Percentiles rank a stretch among this genome's conserved stretches.
These are phyloP conservation scores for Pelagophyceae sp. DNA, from an alignment of 352 stramenopile species.

Conservation along the genomic window DNA sequence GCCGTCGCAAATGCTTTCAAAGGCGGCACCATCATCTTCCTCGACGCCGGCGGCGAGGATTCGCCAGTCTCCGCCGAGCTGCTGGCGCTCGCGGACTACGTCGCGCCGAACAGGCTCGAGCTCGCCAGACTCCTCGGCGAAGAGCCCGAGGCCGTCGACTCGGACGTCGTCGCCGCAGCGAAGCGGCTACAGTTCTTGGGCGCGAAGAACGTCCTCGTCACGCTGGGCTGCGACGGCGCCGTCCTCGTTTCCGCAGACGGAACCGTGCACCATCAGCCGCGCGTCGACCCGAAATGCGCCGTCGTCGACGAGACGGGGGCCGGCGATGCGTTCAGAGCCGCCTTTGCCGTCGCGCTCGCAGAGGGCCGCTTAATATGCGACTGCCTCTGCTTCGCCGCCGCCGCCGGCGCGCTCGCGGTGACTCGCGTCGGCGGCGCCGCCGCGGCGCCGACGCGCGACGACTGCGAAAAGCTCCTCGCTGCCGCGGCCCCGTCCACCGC, in stretches of 20 bases:
- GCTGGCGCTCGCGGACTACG: conserved; percentile 41
- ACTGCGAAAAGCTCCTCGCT: conserved; percentile 29
- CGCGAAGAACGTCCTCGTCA: conserved; percentile 47
- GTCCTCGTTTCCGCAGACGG: conserved; percentile 34
- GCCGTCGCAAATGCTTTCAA: conserved; percentile 33
- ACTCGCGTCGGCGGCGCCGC: conserved; percentile 43
- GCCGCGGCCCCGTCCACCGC: conserved; percentile 12
- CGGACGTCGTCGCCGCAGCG: conserved; percentile 19
- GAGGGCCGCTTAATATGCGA: conserved; percentile 16
- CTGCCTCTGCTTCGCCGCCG: conserved; percentile 43
- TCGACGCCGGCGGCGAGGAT: conserved; percentile 54
- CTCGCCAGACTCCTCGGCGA: conserved; percentile 38
- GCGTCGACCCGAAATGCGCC: background rate
- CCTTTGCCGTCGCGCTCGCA: conserved; percentile 46
- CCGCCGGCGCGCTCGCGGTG: conserved; percentile 45
- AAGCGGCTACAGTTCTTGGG: conserved; percentile 15
- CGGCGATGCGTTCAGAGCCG: conserved; percentile 53
- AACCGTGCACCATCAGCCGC: background rate
- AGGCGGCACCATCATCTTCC: conserved; percentile 32
- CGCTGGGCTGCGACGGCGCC: conserved; percentile 39
- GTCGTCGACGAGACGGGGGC: conserved; percentile 53
- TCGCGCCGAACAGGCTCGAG: conserved; percentile 53
- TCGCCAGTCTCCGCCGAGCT: conserved; percentile 37
- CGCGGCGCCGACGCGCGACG: conserved; percentile 35
- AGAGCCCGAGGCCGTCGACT: conserved; percentile 26